A percentile compares a stretch with the other conserved stretches of the same genome.
Conservation (phyloP, 352 stramenopile genomes). For the Pythium monospermum region DNA sequence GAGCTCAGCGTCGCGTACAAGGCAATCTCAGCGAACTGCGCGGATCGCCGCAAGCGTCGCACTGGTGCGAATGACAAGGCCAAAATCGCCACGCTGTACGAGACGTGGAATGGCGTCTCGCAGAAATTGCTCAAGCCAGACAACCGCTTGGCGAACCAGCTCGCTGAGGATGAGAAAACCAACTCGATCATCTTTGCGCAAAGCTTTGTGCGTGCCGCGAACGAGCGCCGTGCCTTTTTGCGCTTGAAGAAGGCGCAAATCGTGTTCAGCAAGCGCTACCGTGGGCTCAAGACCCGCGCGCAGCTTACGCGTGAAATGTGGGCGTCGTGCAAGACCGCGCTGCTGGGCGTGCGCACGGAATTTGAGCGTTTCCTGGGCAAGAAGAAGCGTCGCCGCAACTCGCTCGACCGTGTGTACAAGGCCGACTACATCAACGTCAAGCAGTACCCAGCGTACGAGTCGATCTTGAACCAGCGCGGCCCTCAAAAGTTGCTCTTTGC, state of each 20-base stretch:
- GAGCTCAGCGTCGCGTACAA: constrained; percentile 47
- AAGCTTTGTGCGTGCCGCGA: constrained; percentile 58
- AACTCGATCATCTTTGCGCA: constrained; percentile 74
- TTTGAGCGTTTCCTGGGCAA: constrained; percentile 82
- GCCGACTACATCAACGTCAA: constrained; percentile 79
- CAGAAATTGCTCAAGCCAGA: constrained; percentile 45
- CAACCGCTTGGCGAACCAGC: constrained; percentile 36
- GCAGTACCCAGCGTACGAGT: constrained; percentile 56
- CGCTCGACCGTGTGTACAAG: constrained; percentile 66
- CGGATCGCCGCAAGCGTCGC: constrained; percentile 62
- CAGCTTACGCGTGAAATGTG: constrained; percentile 61
- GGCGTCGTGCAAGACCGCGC: constrained; percentile 61
- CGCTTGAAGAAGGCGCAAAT: constrained; percentile 57
- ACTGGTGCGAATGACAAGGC: constrained; percentile 48
- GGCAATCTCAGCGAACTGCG: constrained; percentile 57
- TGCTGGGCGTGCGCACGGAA: constrained; percentile 75
- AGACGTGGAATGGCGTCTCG: constrained; percentile 50
- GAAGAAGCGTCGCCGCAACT: constrained; percentile 82
- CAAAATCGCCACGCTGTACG: constrained; percentile 51
- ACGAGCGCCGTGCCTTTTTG: constrained; percentile 47
- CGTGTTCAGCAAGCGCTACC: constrained; percentile 74
- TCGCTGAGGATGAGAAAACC: constrained; percentile 51
- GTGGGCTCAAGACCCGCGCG: constrained; percentile 69
- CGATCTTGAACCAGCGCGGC: constrained; percentile 54
- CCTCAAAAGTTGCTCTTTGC: constrained; percentile 71